Evolutionary conservation across 306 rosid species (phyloP), one percentile per base, ranked within the genome.

Genomic region (Styphnolobium japonicum): DNA sequence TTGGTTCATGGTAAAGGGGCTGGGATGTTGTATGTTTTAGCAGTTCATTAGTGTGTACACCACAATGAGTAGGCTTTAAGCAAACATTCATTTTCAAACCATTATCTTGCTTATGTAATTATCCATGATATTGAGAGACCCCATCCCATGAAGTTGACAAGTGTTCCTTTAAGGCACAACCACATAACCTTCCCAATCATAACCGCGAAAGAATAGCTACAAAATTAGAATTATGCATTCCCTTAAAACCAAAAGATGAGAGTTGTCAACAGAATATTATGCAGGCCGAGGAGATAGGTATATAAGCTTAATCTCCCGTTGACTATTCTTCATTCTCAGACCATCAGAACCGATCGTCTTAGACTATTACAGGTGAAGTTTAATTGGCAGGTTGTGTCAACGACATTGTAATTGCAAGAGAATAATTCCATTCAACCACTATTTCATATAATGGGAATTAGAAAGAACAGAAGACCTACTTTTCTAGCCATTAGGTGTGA

Each of bases 401-500:
- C 67, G 55, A 73, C 27, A 73, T 4, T 2, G 27, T 40, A 61
- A 73, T 57, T 23, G 68, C 21, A 78, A 78, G 55, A 53, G 55
- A 64, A 16, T 25, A 18, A 67, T 68, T 51, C 15, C 19, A 66
- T 34, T 67, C 62, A 55, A n/a, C n/a, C n/a, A 78, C 77, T 27
- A 27, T 27, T 27, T 27, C 31, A 27, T 9, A 56, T 58, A 14
- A 43, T 21, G 10, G 1, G 25, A 19, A 10, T 2, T 12, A 12
- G 43, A 36, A 7, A 53, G 51, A 49, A 40, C 3, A 31, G 31
- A 27, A 15, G 73, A 61, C 67, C 78, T 25, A 49, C 66, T 21
- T 27, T 18, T 53, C 23, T 5, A 31, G 69, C 16, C 73, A 81
- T 74, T 87, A 84, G 90, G 88, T 87, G 56, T 48, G 73, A n/a